Percentiles rank a stretch among this genome's conserved stretches.
Conservation (phyloP, 345 rosid genomes). For the Hibiscus mutabilis region DNA sequence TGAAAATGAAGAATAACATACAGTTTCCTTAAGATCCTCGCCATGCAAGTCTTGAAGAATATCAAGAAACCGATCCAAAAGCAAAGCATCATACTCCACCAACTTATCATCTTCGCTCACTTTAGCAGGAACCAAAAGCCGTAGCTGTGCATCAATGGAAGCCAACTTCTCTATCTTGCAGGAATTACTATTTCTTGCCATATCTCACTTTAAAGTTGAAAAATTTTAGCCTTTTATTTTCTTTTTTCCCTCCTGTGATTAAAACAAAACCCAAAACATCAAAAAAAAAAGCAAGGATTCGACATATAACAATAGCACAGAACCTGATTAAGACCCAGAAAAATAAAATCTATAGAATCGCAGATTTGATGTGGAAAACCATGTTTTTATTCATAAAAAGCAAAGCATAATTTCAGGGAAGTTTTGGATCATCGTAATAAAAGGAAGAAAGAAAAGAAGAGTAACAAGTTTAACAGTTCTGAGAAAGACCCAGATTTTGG, state of each 20-base stretch:
- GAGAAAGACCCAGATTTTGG: constrained; percentile 6
- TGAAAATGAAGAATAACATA: constrained; percentile 14
- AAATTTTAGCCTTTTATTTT: background rate
- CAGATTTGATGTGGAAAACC: background rate
- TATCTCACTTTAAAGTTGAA: constrained; percentile 2
- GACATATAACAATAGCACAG: background rate
- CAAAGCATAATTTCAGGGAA: background rate
- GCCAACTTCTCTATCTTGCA: constrained; percentile 81
- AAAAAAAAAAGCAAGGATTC: background rate
- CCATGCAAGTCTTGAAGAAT: constrained; percentile 94
- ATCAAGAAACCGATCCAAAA: constrained; percentile 95
- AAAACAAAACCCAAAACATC: background rate
- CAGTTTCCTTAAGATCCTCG: constrained; percentile 92
- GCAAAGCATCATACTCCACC: constrained; percentile 90
- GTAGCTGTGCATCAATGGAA: constrained; percentile 91
- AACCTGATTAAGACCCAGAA: constrained; percentile 15
- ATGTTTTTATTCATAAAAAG: background rate
- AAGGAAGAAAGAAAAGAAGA: background rate
- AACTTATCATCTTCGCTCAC: constrained; percentile 95
- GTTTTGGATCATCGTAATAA: background rate
- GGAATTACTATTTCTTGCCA: constrained; percentile 28
- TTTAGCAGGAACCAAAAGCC: constrained; percentile 71
- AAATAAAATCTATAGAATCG: constrained; percentile 3
- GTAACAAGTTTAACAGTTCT: background rate
- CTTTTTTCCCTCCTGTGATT: constrained; percentile 17